A percentile compares a stretch with the other conserved stretches of the same genome.
phyloP scores from a whole-genome alignment of 2,329 filamentous ascomycete species.

The Colletotrichum cuscutae region DNA sequence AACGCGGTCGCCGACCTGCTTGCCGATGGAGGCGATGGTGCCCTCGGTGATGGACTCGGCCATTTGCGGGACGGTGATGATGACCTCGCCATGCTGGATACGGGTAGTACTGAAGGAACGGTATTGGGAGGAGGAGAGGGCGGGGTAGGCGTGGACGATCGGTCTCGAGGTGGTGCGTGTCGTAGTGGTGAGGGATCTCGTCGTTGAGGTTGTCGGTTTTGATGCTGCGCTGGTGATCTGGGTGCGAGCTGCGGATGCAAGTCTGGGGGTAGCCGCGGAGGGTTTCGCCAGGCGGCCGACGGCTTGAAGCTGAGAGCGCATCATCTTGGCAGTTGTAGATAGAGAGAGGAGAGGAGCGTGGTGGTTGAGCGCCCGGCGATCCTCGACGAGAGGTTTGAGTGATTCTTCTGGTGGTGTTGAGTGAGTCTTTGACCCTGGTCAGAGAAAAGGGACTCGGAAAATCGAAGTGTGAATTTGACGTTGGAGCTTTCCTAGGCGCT shows the following conservation, averaged over 20 bases:
- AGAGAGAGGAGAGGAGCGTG: neutral
- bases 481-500: slow-evolving; percentile 5
- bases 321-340: slow-evolving; percentile 4
- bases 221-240: slow-evolving; percentile 23
- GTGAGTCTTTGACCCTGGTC: slow-evolving; percentile 3
- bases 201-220: slow-evolving; percentile 2
- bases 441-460: neutral
- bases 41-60: slow-evolving; percentile 47
- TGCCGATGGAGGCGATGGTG: slow-evolving; percentile 40
- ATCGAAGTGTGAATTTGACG: slow-evolving; percentile 21
- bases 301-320: slow-evolving; percentile 32
- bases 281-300: slow-evolving; percentile 28
- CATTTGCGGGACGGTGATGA: slow-evolving; percentile 43
- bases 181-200: slow-evolving; percentile 1
- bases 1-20: slow-evolving; percentile 43
- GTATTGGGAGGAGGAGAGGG: slow-evolving; percentile 28
- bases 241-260: slow-evolving; percentile 12
- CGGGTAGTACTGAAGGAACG: slow-evolving; percentile 31
- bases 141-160: slow-evolving; percentile 3
- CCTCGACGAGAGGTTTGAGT: neutral
- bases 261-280: neutral
- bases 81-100: slow-evolving; percentile 34
- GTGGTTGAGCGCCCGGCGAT: neutral
- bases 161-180: slow-evolving; percentile 1
- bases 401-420: slow-evolving; percentile 3